Percentiles rank a stretch among this genome's conserved stretches.
Conservation (phyloP, 2,329 filamentous ascomycete genomes). For the Botrytis paeoniae region DNA sequence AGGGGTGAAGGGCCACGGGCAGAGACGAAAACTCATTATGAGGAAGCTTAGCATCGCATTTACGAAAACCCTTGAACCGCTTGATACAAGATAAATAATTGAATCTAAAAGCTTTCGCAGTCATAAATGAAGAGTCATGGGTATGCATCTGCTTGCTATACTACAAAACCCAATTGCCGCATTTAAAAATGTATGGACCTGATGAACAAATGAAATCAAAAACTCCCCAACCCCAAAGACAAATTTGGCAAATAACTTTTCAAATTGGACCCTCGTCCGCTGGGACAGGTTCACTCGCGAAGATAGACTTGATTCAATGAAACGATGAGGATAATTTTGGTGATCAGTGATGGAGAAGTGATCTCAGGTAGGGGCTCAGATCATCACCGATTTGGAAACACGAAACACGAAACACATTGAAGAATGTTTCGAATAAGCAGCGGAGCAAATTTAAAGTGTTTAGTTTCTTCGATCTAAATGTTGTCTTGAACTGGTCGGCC, state of each 20-base stretch:
- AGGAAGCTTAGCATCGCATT: neutral
- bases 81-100: neutral
- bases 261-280: fast-evolving
- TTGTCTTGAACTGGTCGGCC: neutral
- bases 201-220: neutral
- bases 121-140: neutral
- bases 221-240: neutral
- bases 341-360: neutral
- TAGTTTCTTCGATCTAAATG: neutral
- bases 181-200: neutral
- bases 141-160: neutral
- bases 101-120: fast-evolving
- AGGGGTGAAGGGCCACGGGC: neutral
- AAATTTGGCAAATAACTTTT: neutral
- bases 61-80: fast-evolving
- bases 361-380: neutral
- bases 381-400: neutral
- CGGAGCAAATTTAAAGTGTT: neutral
- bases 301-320: neutral
- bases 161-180: neutral
- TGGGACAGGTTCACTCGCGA: neutral
- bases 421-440: neutral
- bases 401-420: neutral
- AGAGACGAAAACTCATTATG: no score
- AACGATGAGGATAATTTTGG: neutral